A percentile compares a stretch with the other conserved stretches of the same genome.
phyloP scores from a whole-genome alignment of 305 asterid species.

The Salvia sclarea region DNA sequence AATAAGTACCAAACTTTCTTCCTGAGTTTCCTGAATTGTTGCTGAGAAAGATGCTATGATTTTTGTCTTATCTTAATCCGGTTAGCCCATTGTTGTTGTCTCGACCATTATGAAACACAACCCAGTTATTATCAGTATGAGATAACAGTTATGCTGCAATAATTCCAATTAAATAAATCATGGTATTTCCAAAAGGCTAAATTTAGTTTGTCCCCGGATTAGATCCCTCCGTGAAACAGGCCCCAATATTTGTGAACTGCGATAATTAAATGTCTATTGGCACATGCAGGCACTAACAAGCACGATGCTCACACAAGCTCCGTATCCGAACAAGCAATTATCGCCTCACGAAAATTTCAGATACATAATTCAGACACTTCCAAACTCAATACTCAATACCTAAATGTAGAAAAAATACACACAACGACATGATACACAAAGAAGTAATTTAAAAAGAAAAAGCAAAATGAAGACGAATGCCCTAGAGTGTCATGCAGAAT shows the following conservation, averaged over 20 bases:
- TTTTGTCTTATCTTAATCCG: constrained; percentile 30
- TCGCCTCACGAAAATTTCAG: constrained; percentile 3
- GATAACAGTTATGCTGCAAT: constrained; percentile 24
- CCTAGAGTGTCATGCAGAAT: constrained; percentile 9
- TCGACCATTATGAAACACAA: constrained; percentile 23
- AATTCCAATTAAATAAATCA: constrained; percentile 9
- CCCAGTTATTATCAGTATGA: constrained; percentile 27
- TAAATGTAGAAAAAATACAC: background rate
- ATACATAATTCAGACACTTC: constrained; percentile 1
- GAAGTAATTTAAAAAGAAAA: background rate
- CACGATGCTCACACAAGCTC: background rate
- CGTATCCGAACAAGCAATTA: background rate
- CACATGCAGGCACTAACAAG: constrained; percentile 24
- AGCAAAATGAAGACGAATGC: background rate
- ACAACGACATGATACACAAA: background rate
- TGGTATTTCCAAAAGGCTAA: constrained; percentile 13
- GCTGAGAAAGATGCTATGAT: constrained; percentile 24
- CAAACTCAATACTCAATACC: background rate
- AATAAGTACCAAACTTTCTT: constrained; percentile 15
- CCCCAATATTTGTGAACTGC: background rate
- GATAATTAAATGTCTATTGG: background rate
- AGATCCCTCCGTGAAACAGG: constrained; percentile 6
- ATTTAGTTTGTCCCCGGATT: background rate
- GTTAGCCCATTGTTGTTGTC: constrained; percentile 25
- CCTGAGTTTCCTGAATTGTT: constrained; percentile 25